Conservation (phyloP, 805 yeast genomes). For the Phaffomyces opuntiae region DNA sequence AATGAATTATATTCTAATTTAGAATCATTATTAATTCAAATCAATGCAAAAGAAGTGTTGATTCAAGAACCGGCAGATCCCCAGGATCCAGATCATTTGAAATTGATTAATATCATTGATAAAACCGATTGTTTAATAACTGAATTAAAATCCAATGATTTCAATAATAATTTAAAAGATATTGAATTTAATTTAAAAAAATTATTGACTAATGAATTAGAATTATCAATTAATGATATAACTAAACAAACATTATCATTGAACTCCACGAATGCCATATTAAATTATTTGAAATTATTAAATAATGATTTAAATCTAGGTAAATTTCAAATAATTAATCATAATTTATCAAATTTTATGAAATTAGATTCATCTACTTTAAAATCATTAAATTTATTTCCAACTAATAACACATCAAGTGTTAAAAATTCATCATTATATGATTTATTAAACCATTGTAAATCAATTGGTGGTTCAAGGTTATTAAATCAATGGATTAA, state of each 20-base stretch:
- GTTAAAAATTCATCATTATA: constrained; percentile 53
- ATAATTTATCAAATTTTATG: constrained; percentile 76
- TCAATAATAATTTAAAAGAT: constrained; percentile 44
- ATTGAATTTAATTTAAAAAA: constrained; percentile 74
- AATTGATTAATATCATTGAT: constrained; percentile 64
- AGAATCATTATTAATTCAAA: constrained; percentile 80
- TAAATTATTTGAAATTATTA: constrained; percentile 61
- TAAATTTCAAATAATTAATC: constrained; percentile 49
- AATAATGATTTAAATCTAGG: constrained; percentile 49
- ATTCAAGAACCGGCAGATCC: constrained; percentile 35
- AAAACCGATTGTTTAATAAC: constrained; percentile 74
- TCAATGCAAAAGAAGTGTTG: constrained; percentile 82
- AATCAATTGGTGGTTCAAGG: constrained; percentile 83
- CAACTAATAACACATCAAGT: constrained; percentile 33
- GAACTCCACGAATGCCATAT: constrained; percentile 58
- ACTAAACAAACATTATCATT: constrained; percentile 45
- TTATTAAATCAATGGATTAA: constrained; percentile 90
- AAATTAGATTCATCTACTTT: constrained; percentile 87
- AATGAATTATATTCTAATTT: constrained; percentile 82
- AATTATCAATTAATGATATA: constrained; percentile 49
- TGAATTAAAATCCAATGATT: constrained; percentile 48
- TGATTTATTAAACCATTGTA: constrained; percentile 83
- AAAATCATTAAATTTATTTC: constrained; percentile 80
- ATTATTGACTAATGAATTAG: constrained; percentile 50
- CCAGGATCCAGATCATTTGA: constrained; percentile 50